A percentile compares a stretch with the other conserved stretches of the same genome.
phyloP scores from a whole-genome alignment of 78 protist genomes.

The Isochrysis galbana region DNA sequence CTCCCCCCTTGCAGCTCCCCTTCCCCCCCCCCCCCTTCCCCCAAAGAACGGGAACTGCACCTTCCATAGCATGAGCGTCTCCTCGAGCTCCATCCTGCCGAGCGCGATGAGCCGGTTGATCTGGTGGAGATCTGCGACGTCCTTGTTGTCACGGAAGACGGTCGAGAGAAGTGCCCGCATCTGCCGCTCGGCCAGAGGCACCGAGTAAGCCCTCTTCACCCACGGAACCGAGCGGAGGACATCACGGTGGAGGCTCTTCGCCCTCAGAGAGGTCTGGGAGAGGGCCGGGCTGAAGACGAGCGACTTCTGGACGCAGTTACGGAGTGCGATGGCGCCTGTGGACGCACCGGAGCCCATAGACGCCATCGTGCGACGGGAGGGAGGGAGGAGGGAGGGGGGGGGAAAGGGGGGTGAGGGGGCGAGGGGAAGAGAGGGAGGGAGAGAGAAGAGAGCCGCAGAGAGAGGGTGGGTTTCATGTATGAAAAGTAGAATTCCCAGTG shows the following conservation, averaged over 20 bases:
- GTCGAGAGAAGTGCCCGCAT: neutral
- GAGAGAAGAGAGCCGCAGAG: too few relatives aligned
- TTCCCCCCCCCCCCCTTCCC: too few relatives aligned
- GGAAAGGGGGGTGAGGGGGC: too few relatives aligned
- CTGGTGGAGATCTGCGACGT: neutral
- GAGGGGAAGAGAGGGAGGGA: too few relatives aligned
- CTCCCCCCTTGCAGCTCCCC: too few relatives aligned
- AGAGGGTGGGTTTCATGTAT: too few relatives aligned
- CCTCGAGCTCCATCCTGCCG: neutral
- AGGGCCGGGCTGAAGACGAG: neutral
- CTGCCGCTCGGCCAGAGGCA: neutral
- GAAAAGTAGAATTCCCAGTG: too few relatives aligned
- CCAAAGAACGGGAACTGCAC: too few relatives aligned
- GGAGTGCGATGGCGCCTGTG: neutral
- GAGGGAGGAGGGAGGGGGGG: too few relatives aligned
- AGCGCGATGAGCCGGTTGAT: neutral
- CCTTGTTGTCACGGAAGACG: neutral
- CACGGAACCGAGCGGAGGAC: neutral
- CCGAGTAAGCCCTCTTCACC: neutral
- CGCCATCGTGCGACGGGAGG: too few relatives aligned
- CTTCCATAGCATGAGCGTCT: slow-evolving; percentile 9
- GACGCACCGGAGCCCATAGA: too few relatives aligned
- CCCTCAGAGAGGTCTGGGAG: neutral
- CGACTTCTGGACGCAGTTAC: neutral
- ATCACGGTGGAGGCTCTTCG: neutral